Evolutionary conservation across 2,329 filamentous ascomycete genomes (phyloP).

Genomic region (Metarhizium guizhouense): DNA sequence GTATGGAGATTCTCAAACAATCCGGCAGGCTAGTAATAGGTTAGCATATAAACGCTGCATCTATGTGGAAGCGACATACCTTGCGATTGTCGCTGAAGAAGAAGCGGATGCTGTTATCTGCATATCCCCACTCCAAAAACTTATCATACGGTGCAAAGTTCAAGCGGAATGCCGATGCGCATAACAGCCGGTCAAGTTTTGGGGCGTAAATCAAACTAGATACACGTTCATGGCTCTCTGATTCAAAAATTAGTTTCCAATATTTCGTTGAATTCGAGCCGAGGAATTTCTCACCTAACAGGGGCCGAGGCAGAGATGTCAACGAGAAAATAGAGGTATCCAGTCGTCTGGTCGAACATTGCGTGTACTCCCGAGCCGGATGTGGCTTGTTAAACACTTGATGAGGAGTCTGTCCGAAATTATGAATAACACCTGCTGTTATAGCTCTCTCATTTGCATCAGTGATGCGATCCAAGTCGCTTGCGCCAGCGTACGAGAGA

Average conservation of each 20-base stretch:
- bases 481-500: constrained; percentile 88
- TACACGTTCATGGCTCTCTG: constrained; percentile 67
- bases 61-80: constrained; percentile 25
- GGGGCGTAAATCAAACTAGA: constrained; percentile 68
- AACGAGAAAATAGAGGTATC: constrained; percentile 72
- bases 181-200: constrained; percentile 75
- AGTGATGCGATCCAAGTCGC: constrained; percentile 81
- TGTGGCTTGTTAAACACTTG: constrained; percentile 85
- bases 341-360: constrained; percentile 57
- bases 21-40: constrained; percentile 50
- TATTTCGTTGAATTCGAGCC: not conserved
- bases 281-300: constrained; percentile 47
- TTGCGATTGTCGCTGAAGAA: constrained; percentile 77
- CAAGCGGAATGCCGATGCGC: constrained; percentile 72
- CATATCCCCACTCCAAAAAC: constrained; percentile 93
- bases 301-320: constrained; percentile 67
- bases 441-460: constrained; percentile 81
- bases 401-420: constrained; percentile 94
- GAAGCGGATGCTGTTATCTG: constrained; percentile 87
- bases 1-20: constrained; percentile 92
- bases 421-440: constrained; percentile 94
- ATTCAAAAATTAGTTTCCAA: not conserved
- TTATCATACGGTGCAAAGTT: constrained; percentile 90
- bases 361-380: constrained; percentile 60
- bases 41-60: constrained; percentile 15